Percentiles rank a stretch among this genome's conserved stretches.
Conservation (phyloP, 2,329 filamentous ascomycete species). For the Nannizziopsis barbatae region DNA sequence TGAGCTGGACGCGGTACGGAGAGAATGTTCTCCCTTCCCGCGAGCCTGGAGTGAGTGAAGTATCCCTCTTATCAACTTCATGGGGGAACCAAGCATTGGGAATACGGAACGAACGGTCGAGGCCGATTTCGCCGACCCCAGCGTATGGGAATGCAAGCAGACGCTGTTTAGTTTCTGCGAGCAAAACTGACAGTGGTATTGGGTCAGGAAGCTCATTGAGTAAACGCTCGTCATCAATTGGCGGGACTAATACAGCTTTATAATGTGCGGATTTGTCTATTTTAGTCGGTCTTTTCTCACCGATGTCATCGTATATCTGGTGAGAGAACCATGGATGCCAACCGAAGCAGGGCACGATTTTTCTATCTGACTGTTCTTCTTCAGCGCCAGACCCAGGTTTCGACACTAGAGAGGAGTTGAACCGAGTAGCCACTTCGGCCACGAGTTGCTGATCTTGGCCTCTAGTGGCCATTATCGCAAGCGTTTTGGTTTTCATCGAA, state of each 20-base stretch:
- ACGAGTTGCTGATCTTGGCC: conserved; percentile 52
- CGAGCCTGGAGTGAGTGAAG: conserved; percentile 45
- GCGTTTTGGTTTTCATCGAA: conserved; percentile 45
- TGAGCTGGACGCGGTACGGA: conserved; percentile 45
- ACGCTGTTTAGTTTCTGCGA: conserved; percentile 39
- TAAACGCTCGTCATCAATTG: conserved; percentile 38
- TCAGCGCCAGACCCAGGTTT: neutral
- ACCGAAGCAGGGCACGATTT: conserved; percentile 51
- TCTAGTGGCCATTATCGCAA: conserved; percentile 54
- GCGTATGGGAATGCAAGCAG: conserved; percentile 44
- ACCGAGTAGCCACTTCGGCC: conserved; percentile 15
- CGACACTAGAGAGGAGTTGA: conserved; percentile 2
- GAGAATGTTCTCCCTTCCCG: conserved; percentile 49
- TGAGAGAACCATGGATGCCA: conserved; percentile 61
- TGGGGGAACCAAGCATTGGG: conserved; percentile 40
- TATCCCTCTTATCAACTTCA: conserved; percentile 24
- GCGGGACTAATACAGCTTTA: conserved; percentile 41
- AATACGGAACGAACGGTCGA: conserved; percentile 52
- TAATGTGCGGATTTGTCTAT: conserved; percentile 42
- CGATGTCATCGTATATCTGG: conserved; percentile 43
- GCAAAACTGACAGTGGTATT: conserved; percentile 41
- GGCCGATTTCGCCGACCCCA: conserved; percentile 51
- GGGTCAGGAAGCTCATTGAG: conserved; percentile 44
- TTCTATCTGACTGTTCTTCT: conserved; percentile 22
- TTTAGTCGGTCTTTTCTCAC: conserved; percentile 8